Conservation (phyloP, 83 land plant species). For the Picea mariana region DNA sequence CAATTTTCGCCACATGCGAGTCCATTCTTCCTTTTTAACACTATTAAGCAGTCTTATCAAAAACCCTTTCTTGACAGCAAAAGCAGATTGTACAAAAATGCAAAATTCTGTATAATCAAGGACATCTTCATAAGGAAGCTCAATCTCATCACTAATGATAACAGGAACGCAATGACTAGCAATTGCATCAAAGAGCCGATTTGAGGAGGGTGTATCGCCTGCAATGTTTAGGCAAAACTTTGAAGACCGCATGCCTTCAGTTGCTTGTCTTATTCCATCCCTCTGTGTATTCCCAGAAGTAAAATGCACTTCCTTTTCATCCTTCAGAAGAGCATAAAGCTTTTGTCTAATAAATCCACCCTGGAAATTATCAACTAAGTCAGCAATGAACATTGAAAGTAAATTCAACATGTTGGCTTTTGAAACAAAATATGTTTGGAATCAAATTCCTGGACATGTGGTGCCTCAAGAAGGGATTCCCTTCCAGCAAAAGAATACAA, state of each 20-base stretch:
- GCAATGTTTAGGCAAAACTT: conserved; percentile 76
- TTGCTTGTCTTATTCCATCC: conserved; percentile 46
- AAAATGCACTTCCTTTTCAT: conserved; percentile 64
- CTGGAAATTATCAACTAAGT: conserved; percentile 24
- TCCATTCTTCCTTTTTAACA: conserved; percentile 55
- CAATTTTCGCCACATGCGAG: conserved; percentile 45
- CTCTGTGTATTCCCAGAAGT: conserved; percentile 51
- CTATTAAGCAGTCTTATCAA: conserved; percentile 44
- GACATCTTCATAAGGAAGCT: conserved; percentile 71
- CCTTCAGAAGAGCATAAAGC: conserved; percentile 54
- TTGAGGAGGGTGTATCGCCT: conserved; percentile 79
- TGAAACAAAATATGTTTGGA: background rate
- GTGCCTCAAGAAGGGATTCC: background rate
- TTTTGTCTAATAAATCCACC: conserved; percentile 66
- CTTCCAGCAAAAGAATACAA: background rate
- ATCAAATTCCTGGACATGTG: background rate
- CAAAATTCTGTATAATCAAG: conserved; percentile 65
- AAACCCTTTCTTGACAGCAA: conserved; percentile 47
- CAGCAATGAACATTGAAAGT: background rate
- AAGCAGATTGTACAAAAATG: conserved; percentile 42
- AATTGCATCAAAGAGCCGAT: conserved; percentile 74
- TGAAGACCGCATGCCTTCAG: conserved; percentile 59
- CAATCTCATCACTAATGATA: conserved; percentile 67
- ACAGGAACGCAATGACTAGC: conserved; percentile 80
- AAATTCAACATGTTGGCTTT: background rate